Evolutionary conservation across 2,329 filamentous ascomycete species (phyloP), one percentile per base, ranked within the genome.

Genomic region (Alternaria sp.): DNA sequence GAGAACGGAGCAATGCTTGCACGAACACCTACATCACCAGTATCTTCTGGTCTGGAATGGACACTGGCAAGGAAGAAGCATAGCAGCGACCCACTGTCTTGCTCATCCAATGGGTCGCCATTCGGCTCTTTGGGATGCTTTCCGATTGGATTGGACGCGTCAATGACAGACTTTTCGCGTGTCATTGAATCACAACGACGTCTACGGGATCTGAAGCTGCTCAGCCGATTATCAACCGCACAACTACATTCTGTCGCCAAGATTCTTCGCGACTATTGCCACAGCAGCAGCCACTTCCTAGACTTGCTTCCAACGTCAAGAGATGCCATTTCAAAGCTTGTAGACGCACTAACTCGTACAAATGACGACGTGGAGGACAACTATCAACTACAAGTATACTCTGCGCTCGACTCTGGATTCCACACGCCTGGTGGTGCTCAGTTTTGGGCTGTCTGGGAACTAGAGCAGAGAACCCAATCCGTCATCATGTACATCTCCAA

Each of bases 321-420:
- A 7, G 73, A 77, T 17, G 70, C 72, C 3, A 69, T 79, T 3
- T 50, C 63, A 12, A 63, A 51, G 10, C 67, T 80, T 17, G 70
- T 65, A 9, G 68, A 75, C 9, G 63, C 63, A 8, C 63, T 79
- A 7, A n/a, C 50, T 3, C 61, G 61, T 3, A 63, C 68, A 4
- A 73, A 66, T 13, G 73, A 77, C 47, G 75, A 78, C 40, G 62
- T 57, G 2, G 72, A 77, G 30, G 74, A 77, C 51, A 62, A 61
- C 6, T 72, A 77, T 26, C 71, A 76, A 44, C 51, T 79, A 3
- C 73, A 76, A 43, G 74, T 78, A 13, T 79, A 72, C 45, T 62
- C 63, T 55, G 76, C 76, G 17, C 74, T 80, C n/a, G 77, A 79
- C 57, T 80, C 78, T n/a, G 78, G 78, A 0, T 79, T 79, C 25